Evolutionary conservation across 768 basidiomycete species (phyloP).

Genomic region (Lanmaoa pseudosensibilis): DNA sequence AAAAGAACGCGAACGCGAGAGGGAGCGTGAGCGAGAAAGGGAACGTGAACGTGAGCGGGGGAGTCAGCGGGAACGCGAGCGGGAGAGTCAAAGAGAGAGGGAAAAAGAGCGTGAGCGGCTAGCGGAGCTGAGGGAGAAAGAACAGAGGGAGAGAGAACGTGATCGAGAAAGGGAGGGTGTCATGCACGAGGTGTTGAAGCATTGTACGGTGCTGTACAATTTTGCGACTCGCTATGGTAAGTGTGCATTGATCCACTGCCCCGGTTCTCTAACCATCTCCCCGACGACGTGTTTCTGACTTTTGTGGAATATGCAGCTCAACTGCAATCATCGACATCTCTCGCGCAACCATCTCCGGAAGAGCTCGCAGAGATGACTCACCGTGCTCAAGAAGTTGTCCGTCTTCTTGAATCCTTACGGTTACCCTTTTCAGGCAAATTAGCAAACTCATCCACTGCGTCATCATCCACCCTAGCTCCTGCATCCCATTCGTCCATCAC

Average conservation of each 20-base stretch:
- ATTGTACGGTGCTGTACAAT: conserved; percentile 58
- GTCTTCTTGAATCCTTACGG: conserved; percentile 52
- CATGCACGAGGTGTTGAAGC: conserved; percentile 36
- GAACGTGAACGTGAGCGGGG: conserved; percentile 22
- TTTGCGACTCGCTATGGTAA: conserved; percentile 72
- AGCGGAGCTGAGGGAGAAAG: conserved; percentile 23
- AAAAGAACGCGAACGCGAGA: conserved; percentile 19
- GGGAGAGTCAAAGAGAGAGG: conserved; percentile 23
- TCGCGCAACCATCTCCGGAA: conserved; percentile 49
- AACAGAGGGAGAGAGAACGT: conserved; percentile 26
- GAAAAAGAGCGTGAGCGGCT: conserved; percentile 26
- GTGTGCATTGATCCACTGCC: conserved; percentile 10
- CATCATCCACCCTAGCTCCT: conserved; percentile 13
- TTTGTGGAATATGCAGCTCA: conserved; percentile 23
- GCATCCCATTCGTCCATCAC: conserved; percentile 19
- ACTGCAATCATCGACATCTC: conserved; percentile 44
- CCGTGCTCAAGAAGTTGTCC: conserved; percentile 64
- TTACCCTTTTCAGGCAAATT: conserved; percentile 24
- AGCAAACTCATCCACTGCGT: conserved; percentile 10
- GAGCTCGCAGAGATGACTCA: conserved; percentile 73
- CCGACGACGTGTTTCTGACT: conserved; percentile 1
- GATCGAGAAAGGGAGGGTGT: conserved; percentile 23
- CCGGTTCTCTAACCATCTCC: neutral
- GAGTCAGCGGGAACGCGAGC: conserved; percentile 21
- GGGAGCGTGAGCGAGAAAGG: conserved; percentile 22